Conservation (phyloP, 129 eudicot species). For the Heracleum sosnowskyi region DNA sequence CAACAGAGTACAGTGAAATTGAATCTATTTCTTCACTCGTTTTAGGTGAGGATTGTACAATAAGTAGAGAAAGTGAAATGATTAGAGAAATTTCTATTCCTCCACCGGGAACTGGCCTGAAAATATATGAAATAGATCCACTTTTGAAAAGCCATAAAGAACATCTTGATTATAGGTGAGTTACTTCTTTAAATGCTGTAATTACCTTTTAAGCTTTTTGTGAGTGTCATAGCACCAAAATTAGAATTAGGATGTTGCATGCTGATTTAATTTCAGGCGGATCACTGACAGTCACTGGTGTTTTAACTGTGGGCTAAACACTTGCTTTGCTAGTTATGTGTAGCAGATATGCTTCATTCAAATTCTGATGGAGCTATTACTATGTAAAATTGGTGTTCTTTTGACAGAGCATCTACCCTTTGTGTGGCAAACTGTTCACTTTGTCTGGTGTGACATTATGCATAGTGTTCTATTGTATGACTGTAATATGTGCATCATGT, state of each 20-base stretch:
- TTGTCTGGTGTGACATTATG: background rate
- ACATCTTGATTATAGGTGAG: constrained; percentile 91
- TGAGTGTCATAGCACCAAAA: background rate
- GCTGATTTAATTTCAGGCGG: background rate
- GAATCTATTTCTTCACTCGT: constrained; percentile 30
- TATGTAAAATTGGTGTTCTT: background rate
- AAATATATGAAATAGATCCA: constrained; percentile 87
- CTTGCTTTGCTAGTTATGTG: background rate
- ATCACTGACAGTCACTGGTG: background rate
- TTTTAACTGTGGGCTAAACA: background rate
- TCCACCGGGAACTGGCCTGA: constrained; percentile 77
- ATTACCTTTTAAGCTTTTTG: background rate
- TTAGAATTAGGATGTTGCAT: background rate
- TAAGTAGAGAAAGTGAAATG: constrained; percentile 40
- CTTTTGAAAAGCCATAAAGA: constrained; percentile 47
- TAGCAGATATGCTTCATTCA: background rate
- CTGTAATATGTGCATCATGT: background rate
- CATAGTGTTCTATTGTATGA: background rate
- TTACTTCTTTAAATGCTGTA: background rate
- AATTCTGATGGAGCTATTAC: background rate
- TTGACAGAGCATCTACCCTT: background rate
- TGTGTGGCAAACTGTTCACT: background rate
- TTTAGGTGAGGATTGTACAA: constrained; percentile 36
- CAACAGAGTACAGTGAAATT: constrained; percentile 14
- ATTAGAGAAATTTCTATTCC: constrained; percentile 47